Evolutionary conservation across 768 basidiomycete genomes (phyloP).

Genomic region (Dacryopinax primogenitus): DNA sequence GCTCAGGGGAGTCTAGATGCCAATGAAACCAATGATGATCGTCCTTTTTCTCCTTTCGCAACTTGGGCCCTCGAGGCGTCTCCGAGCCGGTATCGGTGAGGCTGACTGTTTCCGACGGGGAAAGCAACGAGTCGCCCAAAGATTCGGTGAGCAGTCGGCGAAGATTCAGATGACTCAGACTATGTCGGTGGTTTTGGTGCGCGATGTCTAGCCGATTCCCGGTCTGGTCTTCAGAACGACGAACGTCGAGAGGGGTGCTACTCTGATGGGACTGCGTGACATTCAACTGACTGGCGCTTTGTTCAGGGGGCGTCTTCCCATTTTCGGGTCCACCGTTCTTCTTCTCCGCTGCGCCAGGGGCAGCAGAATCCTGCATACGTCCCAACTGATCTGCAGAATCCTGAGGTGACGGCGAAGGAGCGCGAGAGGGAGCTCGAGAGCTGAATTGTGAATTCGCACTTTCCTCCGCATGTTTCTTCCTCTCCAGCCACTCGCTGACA

Average conservation of each 20-base stretch:
- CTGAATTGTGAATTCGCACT: background rate
- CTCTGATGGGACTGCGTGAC: background rate
- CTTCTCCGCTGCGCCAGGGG: background rate
- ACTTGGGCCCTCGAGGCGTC: background rate
- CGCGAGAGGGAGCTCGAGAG: background rate
- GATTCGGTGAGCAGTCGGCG: background rate
- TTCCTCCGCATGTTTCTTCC: background rate
- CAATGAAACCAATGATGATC: slow-evolving; percentile 1
- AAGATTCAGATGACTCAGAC: background rate
- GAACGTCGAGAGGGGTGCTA: background rate
- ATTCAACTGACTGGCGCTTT: background rate
- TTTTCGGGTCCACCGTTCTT: no score
- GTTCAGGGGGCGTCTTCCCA: no score
- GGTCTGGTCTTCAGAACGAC: no score
- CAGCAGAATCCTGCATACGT: background rate
- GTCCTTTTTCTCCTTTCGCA: background rate
- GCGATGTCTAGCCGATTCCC: background rate
- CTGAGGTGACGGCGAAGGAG: background rate
- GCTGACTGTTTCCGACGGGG: background rate
- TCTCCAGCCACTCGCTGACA: background rate
- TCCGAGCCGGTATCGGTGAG: background rate
- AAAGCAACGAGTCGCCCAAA: background rate
- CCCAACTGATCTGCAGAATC: background rate
- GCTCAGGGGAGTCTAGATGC: background rate
- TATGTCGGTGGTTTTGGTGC: background rate